Conservation (phyloP, 2,329 filamentous ascomycete species). For the Bipolaris sorokiniana region DNA sequence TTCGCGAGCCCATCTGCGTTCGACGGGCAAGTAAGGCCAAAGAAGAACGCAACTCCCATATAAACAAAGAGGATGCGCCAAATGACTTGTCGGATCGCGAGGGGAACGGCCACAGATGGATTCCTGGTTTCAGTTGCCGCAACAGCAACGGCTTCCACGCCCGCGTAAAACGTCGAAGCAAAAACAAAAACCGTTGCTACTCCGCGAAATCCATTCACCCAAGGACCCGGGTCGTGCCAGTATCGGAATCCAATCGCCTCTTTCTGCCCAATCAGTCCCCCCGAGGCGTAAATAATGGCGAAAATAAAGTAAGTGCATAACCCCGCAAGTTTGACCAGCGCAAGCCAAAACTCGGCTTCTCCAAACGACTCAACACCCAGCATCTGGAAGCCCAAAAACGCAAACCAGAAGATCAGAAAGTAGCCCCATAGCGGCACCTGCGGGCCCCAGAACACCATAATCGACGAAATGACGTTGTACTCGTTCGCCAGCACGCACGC, state of each 20-base stretch:
- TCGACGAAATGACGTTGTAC: constrained; percentile 71
- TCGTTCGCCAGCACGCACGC: constrained; percentile 70
- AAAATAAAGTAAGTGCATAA: constrained; percentile 51
- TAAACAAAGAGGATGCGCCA: constrained; percentile 54
- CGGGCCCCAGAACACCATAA: constrained; percentile 70
- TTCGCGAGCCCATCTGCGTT: constrained; percentile 69
- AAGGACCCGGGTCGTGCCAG: constrained; percentile 50
- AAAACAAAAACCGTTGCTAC: constrained; percentile 54
- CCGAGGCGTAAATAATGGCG: constrained; percentile 48
- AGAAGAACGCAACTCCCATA: constrained; percentile 52
- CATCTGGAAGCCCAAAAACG: constrained; percentile 49
- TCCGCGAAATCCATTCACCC: constrained; percentile 50
- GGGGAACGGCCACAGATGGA: constrained; percentile 54
- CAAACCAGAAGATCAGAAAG: constrained; percentile 52
- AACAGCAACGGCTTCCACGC: constrained; percentile 45
- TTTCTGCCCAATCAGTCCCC: constrained; percentile 40
- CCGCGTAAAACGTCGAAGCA: constrained; percentile 51
- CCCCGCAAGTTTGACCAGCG: constrained; percentile 48
- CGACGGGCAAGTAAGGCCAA: constrained; percentile 71
- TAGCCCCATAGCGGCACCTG: constrained; percentile 51
- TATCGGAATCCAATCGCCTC: constrained; percentile 46
- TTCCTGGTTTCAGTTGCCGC: constrained; percentile 51
- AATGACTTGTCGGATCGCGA: constrained; percentile 55
- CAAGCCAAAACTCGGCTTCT: constrained; percentile 53
- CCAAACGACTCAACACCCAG: constrained; percentile 52